Evolutionary conservation across 345 rosid species (phyloP), one percentile per base, ranked within the genome.

Genomic region (Populus ilicifolia): DNA sequence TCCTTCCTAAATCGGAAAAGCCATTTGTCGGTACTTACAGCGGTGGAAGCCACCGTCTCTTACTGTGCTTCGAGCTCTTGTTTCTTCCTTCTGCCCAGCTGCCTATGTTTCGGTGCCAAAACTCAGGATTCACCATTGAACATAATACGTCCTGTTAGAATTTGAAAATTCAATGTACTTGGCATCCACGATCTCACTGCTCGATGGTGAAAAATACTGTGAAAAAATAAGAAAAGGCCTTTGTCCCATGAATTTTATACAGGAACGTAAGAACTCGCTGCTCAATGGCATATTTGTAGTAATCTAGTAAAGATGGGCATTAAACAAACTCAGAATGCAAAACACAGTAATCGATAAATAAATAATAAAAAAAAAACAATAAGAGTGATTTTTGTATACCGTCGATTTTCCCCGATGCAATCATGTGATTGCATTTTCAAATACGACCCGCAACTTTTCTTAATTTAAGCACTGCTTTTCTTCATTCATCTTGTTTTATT

Each of bases 41-140:
- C 65, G 84, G 80, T 52, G 99, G 99, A 21, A 95, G 97, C 99
- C 98, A 95, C 98, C 99, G 92, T 75, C 93, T 84, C 87, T 90
- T 90, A 84, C 94, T 90, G 78, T 90, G 94, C 69, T 80, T 90
- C 63, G 89, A 78, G 61, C 85, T 86, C 81, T 87, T 88, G 82
- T 73, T 87, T 78, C 89, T 92, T 78, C 98, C 96, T 71, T 93
- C 97, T 36, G 94, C 91, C 54, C 89, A 83, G 73, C 96, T 89
- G 70, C 94, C 96, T 16, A 85, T 89, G 84, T 95, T 97, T 3
- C 85, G 81, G 83, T 95, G 93, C 97, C 94, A 95, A 85, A 90
- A 92, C 76, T 95, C 98, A 13, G 91, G 90, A 72, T 84, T 84
- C 73, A 89, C 94, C 98, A 95, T 92, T 44, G 93, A 90, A 82